Percentiles rank a stretch among this genome's conserved stretches.
These are phyloP conservation scores for Intubia oerlemansii DNA, from an alignment of 2,329 filamentous ascomycete genomes.

Conservation along the genomic window DNA sequence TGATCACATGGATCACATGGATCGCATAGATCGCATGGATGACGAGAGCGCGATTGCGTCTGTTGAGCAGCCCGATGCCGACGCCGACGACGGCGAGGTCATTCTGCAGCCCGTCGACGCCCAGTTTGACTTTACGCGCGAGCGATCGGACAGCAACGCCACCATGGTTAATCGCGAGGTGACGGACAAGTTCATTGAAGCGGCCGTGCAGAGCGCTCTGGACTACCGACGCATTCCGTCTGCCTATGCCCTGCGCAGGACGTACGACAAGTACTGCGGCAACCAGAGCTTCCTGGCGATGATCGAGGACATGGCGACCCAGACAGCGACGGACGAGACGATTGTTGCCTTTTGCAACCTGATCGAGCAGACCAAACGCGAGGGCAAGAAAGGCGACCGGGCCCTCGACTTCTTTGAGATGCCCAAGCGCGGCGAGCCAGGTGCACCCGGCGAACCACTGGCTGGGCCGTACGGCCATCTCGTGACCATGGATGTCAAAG, in stretches of 20 bases:
- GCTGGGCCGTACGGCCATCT: slow-evolving; percentile 27
- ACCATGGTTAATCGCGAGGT: slow-evolving; percentile 18
- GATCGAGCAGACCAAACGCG: slow-evolving; percentile 31
- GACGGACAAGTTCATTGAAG: slow-evolving; percentile 30
- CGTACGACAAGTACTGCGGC: slow-evolving; percentile 35
- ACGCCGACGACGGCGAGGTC: not conserved
- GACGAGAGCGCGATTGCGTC: not conserved
- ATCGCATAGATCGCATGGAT: too few relatives aligned
- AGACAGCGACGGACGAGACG: slow-evolving; percentile 31
- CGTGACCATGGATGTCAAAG: slow-evolving; percentile 21
- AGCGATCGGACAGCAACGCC: slow-evolving; percentile 8
- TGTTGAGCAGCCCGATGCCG: too few relatives aligned
- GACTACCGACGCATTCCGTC: slow-evolving; percentile 35
- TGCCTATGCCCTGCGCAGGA: slow-evolving; percentile 35
- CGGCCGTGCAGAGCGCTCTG: slow-evolving; percentile 36
- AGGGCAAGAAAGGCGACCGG: slow-evolving; percentile 25
- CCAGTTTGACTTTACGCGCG: not conserved
- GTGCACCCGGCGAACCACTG: slow-evolving; percentile 23
- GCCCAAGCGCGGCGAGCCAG: too few relatives aligned
- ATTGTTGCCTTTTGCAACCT: slow-evolving; percentile 27
- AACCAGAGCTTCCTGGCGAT: slow-evolving; percentile 31
- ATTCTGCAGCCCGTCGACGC: not conserved
- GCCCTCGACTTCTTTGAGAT: too few relatives aligned
- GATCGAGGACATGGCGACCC: slow-evolving; percentile 34
- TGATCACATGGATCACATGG: too few relatives aligned